phyloP scores from a whole-genome alignment of 371 early-diverging fungal species.

The Mucor lusitanicus region DNA sequence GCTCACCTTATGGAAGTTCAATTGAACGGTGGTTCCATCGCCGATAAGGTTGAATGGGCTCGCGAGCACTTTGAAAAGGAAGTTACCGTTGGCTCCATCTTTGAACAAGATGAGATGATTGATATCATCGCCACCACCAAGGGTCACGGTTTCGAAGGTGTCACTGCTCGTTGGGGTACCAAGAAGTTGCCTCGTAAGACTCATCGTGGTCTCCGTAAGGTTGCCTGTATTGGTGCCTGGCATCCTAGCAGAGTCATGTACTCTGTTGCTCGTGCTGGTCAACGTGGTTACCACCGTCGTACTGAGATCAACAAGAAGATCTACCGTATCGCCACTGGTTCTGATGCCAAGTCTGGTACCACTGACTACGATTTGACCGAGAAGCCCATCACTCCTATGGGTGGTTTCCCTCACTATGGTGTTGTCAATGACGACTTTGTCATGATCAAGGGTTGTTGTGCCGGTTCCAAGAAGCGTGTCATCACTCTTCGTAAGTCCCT shows the following conservation, averaged over 20 bases:
- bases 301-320: conserved; percentile 99
- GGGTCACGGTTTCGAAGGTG: conserved; percentile 99
- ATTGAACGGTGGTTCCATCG: conserved; percentile 98
- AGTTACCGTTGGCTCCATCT: conserved; percentile 88
- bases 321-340: conserved; percentile 97
- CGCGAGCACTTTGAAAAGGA: conserved; percentile 98
- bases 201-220: conserved; percentile 99
- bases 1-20: conserved; percentile 99
- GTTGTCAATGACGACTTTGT: conserved; percentile 97
- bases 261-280: conserved; percentile 99
- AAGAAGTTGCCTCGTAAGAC: conserved; percentile 99
- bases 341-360: conserved; percentile 83
- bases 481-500: conserved; percentile 99
- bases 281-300: conserved; percentile 99
- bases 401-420: conserved; percentile 99
- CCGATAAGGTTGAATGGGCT: conserved; percentile 99
- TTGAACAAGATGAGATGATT: conserved; percentile 98
- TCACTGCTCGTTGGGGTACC: conserved; percentile 99
- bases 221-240: conserved; percentile 99
- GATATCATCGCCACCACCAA: conserved; percentile 99
- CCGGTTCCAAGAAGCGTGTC: conserved; percentile 98
- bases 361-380: conserved; percentile 99
- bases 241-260: conserved; percentile 99
- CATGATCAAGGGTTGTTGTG: conserved; percentile 99
- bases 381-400: conserved; percentile 98